phyloP scores from a whole-genome alignment of 2,329 filamentous ascomycete genomes.

The Berkeleyomyces basicola region DNA sequence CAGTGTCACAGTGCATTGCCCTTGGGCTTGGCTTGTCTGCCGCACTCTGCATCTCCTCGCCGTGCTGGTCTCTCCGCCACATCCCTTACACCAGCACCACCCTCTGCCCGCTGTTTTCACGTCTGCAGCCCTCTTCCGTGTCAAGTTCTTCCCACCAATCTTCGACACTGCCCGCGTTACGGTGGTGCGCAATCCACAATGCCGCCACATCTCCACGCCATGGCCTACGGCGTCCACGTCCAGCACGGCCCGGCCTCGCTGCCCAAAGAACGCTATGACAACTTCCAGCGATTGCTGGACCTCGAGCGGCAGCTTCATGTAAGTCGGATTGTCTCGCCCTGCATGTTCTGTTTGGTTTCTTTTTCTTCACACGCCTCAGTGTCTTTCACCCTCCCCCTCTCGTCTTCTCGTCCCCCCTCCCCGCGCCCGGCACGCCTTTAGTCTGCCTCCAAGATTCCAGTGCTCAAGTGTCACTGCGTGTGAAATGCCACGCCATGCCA shows the following conservation, averaged over 20 bases:
- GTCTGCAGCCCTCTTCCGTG: too few relatives aligned
- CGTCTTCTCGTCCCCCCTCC: background rate
- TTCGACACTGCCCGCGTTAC: background rate
- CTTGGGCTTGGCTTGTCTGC: background rate
- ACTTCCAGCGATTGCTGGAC: constrained; percentile 6
- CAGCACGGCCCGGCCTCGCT: background rate
- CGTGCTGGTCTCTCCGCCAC: background rate
- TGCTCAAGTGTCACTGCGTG: background rate
- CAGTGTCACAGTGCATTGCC: background rate
- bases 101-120: background rate
- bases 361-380: background rate
- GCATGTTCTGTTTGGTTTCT: background rate
- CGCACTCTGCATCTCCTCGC: background rate
- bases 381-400: background rate
- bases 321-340: background rate
- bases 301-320: constrained; percentile 8
- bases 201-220: background rate
- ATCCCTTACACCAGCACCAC: background rate
- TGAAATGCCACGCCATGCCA: background rate
- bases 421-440: background rate
- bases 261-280: constrained; percentile 1
- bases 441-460: background rate
- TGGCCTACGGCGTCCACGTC: background rate
- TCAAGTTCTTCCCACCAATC: background rate
- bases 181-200: background rate